phyloP scores from a whole-genome alignment of 2,329 filamentous ascomycete genomes.

The Rhinocladiella mackenziei region DNA sequence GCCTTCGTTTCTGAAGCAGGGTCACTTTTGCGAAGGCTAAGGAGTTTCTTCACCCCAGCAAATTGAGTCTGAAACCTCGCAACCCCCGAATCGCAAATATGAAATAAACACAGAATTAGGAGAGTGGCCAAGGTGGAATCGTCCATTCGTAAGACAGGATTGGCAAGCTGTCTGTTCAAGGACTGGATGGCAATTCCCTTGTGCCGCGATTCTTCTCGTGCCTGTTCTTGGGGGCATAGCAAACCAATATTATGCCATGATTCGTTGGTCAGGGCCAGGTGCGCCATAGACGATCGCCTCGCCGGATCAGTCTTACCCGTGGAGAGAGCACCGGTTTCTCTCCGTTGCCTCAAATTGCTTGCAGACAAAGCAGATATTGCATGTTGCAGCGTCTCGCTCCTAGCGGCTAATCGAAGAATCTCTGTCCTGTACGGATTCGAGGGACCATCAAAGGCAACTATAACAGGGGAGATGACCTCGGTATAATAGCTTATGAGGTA shows the following conservation, averaged over 20 bases:
- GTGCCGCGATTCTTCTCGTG: constrained; percentile 74
- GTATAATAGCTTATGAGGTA: constrained; percentile 93
- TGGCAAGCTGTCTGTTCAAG: constrained; percentile 77
- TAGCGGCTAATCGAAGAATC: constrained; percentile 70
- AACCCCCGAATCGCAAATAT: constrained; percentile 88
- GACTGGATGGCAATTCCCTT: constrained; percentile 79
- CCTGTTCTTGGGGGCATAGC: constrained; percentile 54
- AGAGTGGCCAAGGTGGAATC: constrained; percentile 86
- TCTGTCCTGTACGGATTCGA: constrained; percentile 82
- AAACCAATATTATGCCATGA: constrained; percentile 42
- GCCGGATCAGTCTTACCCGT: constrained; percentile 51
- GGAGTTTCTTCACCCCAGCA: constrained; percentile 84
- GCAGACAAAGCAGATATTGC: constrained; percentile 84
- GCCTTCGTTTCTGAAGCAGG: constrained; percentile 46
- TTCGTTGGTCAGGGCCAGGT: constrained; percentile 41
- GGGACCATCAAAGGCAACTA: constrained; percentile 84
- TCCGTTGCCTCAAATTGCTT: constrained; percentile 84
- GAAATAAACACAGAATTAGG: constrained; percentile 82
- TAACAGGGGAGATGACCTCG: constrained; percentile 83
- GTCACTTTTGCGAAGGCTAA: constrained; percentile 67
- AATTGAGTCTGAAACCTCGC: constrained; percentile 92
- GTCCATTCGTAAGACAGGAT: constrained; percentile 68
- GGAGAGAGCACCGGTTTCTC: constrained; percentile 51
- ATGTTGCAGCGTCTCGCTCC: constrained; percentile 81
- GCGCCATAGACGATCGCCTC: constrained; percentile 47